These are phyloP conservation scores for Cladosporium cucumerinum DNA, from an alignment of 2,329 filamentous ascomycete genomes.

Conservation along the genomic window DNA sequence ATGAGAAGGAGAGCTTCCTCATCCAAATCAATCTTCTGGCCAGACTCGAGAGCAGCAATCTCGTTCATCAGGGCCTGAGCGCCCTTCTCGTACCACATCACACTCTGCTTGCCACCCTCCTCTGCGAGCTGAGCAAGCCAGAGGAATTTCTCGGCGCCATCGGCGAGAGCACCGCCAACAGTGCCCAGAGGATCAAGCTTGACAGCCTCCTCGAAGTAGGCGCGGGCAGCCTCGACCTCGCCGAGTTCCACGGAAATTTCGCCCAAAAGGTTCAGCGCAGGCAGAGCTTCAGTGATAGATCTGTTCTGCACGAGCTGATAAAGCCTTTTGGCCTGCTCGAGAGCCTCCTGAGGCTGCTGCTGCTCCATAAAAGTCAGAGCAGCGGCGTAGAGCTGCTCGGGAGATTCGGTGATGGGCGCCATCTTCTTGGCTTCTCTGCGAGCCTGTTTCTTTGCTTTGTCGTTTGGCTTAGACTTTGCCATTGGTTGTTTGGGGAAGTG, in stretches of 20 bases:
- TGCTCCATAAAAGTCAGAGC: conserved; percentile 57
- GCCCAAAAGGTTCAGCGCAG: conserved; percentile 71
- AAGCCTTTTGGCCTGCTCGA: conserved; percentile 53
- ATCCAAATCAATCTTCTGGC: conserved; percentile 35
- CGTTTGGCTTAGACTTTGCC: conserved; percentile 27
- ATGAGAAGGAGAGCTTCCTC: conserved; percentile 40
- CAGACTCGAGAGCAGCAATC: conserved; percentile 60
- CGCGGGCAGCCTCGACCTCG: conserved; percentile 70
- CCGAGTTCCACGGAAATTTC: conserved; percentile 81
- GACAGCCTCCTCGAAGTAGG: conserved; percentile 70
- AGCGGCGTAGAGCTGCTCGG: conserved; percentile 55
- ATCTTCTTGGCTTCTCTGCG: conserved; percentile 51
- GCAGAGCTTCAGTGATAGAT: conserved; percentile 46
- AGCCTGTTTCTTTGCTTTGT: conserved; percentile 37
- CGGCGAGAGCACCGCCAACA: conserved; percentile 67
- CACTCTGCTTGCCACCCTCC: conserved; percentile 58
- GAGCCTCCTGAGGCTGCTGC: conserved; percentile 56
- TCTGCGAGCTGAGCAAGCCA: conserved; percentile 87
- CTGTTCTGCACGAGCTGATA: conserved; percentile 46
- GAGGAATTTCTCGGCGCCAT: conserved; percentile 88
- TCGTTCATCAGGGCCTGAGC: conserved; percentile 68
- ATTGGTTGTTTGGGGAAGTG: conserved; percentile 19
- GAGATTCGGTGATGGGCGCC: conserved; percentile 48
- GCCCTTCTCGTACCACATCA: conserved; percentile 63
- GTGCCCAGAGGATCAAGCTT: conserved; percentile 72